A percentile compares a stretch with the other conserved stretches of the same genome.
These are phyloP conservation scores for Hypoxylon sp. DNA, from an alignment of 2,329 filamentous ascomycete genomes.

Conservation along the genomic window DNA sequence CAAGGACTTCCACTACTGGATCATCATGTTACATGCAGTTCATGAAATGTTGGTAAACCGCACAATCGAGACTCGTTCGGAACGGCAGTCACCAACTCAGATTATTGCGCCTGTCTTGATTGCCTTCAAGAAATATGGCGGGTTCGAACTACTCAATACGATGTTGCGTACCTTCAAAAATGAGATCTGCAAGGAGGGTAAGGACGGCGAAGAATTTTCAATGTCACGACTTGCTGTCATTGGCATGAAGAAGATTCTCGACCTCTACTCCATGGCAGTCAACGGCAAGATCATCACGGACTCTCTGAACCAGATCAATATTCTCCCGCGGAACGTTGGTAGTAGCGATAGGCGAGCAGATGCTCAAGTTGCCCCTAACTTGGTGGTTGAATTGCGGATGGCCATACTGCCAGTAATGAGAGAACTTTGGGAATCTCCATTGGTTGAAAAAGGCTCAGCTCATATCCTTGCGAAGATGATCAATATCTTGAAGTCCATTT, in stretches of 20 bases:
- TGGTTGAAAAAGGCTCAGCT: slow-evolving; percentile 85
- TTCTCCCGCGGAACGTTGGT: slow-evolving; percentile 56
- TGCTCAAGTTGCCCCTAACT: slow-evolving; percentile 72
- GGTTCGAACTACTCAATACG: slow-evolving; percentile 79
- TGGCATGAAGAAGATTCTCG: slow-evolving; percentile 85
- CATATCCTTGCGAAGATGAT: slow-evolving; percentile 84
- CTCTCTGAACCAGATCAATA: slow-evolving; percentile 70
- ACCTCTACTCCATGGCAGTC: slow-evolving; percentile 82
- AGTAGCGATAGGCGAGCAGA: slow-evolving; percentile 61
- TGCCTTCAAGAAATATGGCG: slow-evolving; percentile 86
- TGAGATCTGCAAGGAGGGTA: slow-evolving; percentile 62
- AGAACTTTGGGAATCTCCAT: slow-evolving; percentile 86
- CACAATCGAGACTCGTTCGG: slow-evolving; percentile 59
- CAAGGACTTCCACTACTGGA: slow-evolving; percentile 84
- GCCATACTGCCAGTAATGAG: slow-evolving; percentile 82
- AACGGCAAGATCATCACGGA: slow-evolving; percentile 86
- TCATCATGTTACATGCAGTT: slow-evolving; percentile 83
- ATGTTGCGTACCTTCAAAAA: slow-evolving; percentile 79
- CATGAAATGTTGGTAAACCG: slow-evolving; percentile 84
- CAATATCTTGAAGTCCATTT: slow-evolving; percentile 84
- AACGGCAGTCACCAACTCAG: slow-evolving; percentile 65
- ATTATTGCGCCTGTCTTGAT: slow-evolving; percentile 83
- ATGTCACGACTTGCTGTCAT: slow-evolving; percentile 66
- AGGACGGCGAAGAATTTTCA: slow-evolving; percentile 61
- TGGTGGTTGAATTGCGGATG: slow-evolving; percentile 88